A percentile compares a stretch with the other conserved stretches of the same genome.
These are phyloP conservation scores for Aspergillus hortae DNA, from an alignment of 2,329 filamentous ascomycete species.

Conservation along the genomic window DNA sequence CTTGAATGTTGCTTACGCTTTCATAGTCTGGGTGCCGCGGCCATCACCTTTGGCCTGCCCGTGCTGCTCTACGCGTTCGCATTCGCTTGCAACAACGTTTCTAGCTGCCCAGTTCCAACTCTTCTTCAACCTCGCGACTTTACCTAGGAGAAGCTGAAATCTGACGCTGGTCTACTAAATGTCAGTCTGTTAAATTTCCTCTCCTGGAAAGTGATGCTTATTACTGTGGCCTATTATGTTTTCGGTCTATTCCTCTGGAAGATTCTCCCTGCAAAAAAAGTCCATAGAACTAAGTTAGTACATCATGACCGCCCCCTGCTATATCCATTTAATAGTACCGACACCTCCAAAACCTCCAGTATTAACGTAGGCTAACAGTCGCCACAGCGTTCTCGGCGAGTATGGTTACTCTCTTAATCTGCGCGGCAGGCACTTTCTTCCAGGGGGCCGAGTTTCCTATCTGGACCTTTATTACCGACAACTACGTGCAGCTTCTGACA, in stretches of 20 bases:
- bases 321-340: slow-evolving; percentile 70
- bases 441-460: slow-evolving; percentile 76
- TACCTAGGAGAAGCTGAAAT: slow-evolving; percentile 65
- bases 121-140: slow-evolving; percentile 67
- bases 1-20: not conserved
- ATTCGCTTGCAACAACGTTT: slow-evolving; percentile 84
- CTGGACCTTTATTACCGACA: slow-evolving; percentile 86
- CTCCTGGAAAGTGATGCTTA: slow-evolving; percentile 53
- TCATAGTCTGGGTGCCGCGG: slow-evolving; percentile 66
- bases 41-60: slow-evolving; percentile 74
- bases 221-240: slow-evolving; percentile 70
- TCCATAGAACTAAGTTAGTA: slow-evolving; percentile 64
- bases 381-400: slow-evolving; percentile 65
- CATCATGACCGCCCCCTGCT: slow-evolving; percentile 65
- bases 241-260: slow-evolving; percentile 69
- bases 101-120: slow-evolving; percentile 80
- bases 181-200: slow-evolving; percentile 61
- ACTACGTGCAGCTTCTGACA: slow-evolving; percentile 79
- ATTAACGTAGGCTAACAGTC: slow-evolving; percentile 3
- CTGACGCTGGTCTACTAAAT: slow-evolving; percentile 72
- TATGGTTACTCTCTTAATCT: slow-evolving; percentile 62
- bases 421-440: slow-evolving; percentile 66
- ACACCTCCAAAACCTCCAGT: not conserved
- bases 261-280: slow-evolving; percentile 67
- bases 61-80: slow-evolving; percentile 71